A percentile compares a stretch with the other conserved stretches of the same genome.
phyloP scores from a whole-genome alignment of 257 asterid genomes.

The Solanum ossicruentum region DNA sequence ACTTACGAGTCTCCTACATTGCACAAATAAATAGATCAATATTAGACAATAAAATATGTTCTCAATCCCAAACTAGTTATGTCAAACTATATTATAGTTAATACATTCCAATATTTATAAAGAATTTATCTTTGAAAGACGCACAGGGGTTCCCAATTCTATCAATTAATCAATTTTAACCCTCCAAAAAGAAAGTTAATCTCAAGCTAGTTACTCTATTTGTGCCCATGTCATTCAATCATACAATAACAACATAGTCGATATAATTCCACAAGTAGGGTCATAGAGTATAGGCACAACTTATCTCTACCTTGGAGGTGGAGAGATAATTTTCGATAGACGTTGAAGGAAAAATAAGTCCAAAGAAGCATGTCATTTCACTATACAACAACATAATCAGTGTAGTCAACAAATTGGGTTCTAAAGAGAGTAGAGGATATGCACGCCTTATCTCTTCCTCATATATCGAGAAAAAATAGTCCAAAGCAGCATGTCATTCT shows the following conservation, averaged over 20 bases:
- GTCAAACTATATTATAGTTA: background rate
- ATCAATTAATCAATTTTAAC: background rate
- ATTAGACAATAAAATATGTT: background rate
- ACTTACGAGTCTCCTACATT: slow-evolving; percentile 45
- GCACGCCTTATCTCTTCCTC: background rate
- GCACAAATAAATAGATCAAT: background rate
- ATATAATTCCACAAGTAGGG: background rate
- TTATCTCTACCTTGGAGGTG: background rate
- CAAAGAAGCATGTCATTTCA: background rate
- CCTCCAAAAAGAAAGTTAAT: background rate
- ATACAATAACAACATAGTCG: background rate
- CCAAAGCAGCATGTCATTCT: background rate
- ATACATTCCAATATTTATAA: background rate
- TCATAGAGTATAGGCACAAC: background rate
- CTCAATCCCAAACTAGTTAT: background rate
- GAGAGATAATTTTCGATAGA: background rate
- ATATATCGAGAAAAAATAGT: too few relatives aligned
- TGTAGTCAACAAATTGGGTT: background rate
- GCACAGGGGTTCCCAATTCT: background rate
- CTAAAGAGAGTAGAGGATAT: background rate
- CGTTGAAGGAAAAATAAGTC: background rate
- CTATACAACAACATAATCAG: background rate
- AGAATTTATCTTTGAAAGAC: background rate
- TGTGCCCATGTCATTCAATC: background rate
- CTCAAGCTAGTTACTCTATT: background rate